phyloP scores from a whole-genome alignment of 352 stramenopile genomes.

The Globisporangium heterothallicum region DNA sequence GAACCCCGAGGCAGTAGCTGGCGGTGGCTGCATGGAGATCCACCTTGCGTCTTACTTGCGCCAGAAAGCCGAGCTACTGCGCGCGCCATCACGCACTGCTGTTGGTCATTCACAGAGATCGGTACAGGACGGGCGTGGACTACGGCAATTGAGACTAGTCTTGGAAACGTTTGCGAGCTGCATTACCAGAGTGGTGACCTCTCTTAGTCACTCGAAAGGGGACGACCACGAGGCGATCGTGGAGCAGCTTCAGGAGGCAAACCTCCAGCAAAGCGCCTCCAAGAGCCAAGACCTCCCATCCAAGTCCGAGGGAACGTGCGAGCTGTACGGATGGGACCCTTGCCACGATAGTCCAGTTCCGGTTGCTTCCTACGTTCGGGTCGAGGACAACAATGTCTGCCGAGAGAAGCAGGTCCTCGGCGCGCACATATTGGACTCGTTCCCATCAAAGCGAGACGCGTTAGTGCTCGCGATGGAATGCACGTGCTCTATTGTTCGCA shows the following conservation, averaged over 20 bases:
- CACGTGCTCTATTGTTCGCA: conserved; percentile 27
- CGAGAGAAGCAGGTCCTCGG: conserved; percentile 22
- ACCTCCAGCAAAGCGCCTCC: conserved; percentile 7
- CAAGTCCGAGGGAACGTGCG: neutral
- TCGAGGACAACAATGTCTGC: neutral
- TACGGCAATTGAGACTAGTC: conserved; percentile 28
- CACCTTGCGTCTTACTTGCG: conserved; percentile 37
- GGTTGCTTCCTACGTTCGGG: conserved; percentile 18
- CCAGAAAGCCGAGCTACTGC: conserved; percentile 21
- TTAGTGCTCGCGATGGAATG: conserved; percentile 40
- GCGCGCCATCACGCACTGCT: neutral
- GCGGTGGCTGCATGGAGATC: conserved; percentile 44
- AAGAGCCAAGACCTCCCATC: neutral
- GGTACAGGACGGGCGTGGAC: conserved; percentile 6
- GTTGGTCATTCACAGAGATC: neutral
- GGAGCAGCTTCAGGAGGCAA: conserved; percentile 22
- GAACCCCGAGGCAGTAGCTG: conserved; percentile 31
- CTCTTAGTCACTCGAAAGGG: conserved; percentile 12
- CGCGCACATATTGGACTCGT: conserved; percentile 35
- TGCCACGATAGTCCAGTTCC: conserved; percentile 6
- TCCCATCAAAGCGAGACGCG: conserved; percentile 37
- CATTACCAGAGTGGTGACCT: conserved; percentile 17
- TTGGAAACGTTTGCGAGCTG: conserved; percentile 23
- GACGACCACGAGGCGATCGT: conserved; percentile 17
- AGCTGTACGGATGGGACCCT: conserved; percentile 42